A percentile compares a stretch with the other conserved stretches of the same genome.
These are phyloP conservation scores for Leccinellum rugosiceps DNA, from an alignment of 768 basidiomycete genomes.

Conservation along the genomic window DNA sequence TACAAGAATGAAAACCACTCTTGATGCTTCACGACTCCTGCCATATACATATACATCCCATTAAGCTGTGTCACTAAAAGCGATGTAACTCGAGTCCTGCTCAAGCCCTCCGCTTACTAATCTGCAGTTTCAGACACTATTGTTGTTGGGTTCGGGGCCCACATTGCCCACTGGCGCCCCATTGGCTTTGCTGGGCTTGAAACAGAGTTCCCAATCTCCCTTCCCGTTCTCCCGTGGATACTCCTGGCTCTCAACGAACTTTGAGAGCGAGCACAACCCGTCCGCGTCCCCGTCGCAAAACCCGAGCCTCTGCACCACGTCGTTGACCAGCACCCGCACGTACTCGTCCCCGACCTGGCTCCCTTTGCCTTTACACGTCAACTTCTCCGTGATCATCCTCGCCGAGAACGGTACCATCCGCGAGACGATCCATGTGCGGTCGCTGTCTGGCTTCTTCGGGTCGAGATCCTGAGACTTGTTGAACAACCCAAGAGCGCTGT, in stretches of 20 bases:
- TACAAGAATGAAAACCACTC: too few species aligned
- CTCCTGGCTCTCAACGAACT: background rate
- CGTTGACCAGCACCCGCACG: background rate
- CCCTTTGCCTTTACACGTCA: background rate
- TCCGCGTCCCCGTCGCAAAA: background rate
- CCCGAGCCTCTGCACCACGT: background rate
- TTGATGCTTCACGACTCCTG: too few species aligned
- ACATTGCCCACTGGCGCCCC: background rate
- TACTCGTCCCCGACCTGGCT: background rate
- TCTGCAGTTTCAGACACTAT: background rate
- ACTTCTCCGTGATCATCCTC: conserved; percentile 65
- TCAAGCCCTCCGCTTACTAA: background rate
- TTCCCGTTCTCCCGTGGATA: background rate
- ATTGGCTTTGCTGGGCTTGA: background rate
- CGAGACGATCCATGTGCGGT: background rate
- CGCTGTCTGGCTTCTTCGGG: background rate
- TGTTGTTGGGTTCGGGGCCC: too few species aligned
- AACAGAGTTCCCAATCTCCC: background rate
- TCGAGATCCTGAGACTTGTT: background rate
- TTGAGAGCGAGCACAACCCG: background rate
- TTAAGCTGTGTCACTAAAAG: too few species aligned
- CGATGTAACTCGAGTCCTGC: background rate
- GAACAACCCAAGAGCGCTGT: background rate
- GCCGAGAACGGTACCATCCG: conserved; percentile 69
- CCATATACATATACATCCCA: too few species aligned